Conservation (phyloP, 2,329 filamentous ascomycete species). For the Trichoderma breve region DNA sequence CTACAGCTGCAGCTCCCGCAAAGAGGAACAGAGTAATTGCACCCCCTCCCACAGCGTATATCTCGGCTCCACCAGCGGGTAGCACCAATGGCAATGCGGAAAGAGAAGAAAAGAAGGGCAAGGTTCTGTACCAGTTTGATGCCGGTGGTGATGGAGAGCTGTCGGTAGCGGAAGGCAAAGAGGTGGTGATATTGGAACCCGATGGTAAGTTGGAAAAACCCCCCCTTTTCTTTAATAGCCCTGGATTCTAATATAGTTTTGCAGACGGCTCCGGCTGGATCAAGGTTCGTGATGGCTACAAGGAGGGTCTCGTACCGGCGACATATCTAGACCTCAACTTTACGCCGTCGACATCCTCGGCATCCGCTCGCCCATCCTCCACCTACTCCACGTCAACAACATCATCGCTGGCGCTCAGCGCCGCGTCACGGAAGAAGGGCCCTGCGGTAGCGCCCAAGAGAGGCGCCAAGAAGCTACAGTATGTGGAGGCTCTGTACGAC, state of each 20-base stretch:
- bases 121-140: constrained; percentile 88
- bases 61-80: constrained; percentile 63
- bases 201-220: constrained; percentile 65
- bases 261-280: constrained; percentile 90
- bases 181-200: constrained; percentile 75
- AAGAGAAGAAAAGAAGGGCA: constrained; percentile 61
- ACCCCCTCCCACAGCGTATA: constrained; percentile 79
- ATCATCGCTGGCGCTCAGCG: constrained; percentile 32
- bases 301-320: constrained; percentile 83
- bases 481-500: constrained; percentile 90
- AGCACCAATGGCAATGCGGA: constrained; percentile 42
- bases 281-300: constrained; percentile 71
- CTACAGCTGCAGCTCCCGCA: constrained; percentile 28
- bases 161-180: constrained; percentile 72
- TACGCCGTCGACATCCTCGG: constrained; percentile 41
- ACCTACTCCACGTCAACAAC: constrained; percentile 70
- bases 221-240: neutral
- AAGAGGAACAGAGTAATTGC: constrained; percentile 75
- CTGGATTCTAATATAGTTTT: neutral
- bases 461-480: constrained; percentile 89
- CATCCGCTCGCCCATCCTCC: constrained; percentile 64
- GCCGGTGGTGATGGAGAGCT: constrained; percentile 79
- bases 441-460: constrained; percentile 87
- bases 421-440: constrained; percentile 72
- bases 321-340: constrained; percentile 71